These are phyloP conservation scores for Pezizomycotina sp. DNA, from an alignment of 2,329 filamentous ascomycete species.

Conservation along the genomic window DNA sequence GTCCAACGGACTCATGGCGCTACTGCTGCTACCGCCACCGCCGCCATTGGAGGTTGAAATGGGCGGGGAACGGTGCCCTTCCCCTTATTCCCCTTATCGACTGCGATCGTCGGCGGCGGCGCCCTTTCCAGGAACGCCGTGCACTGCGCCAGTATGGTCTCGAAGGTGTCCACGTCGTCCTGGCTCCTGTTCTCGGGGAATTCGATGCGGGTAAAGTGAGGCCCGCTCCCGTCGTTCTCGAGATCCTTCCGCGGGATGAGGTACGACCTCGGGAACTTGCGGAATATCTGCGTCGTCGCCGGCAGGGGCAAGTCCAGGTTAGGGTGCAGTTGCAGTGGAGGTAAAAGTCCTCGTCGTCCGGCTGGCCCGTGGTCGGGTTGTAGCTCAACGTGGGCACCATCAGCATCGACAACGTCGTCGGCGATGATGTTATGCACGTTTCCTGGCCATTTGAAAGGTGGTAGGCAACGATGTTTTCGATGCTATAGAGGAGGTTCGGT, in stretches of 20 bases:
- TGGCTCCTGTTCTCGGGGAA: slow-evolving; percentile 66
- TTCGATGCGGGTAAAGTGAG: slow-evolving; percentile 83
- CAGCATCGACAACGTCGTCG: slow-evolving; percentile 71
- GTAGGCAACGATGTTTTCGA: slow-evolving; percentile 78
- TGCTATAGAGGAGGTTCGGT: slow-evolving; percentile 50
- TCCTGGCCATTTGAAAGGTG: slow-evolving; percentile 81
- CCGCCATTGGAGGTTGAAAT: no score
- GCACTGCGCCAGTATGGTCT: slow-evolving; percentile 94
- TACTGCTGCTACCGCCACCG: no score
- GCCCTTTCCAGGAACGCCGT: slow-evolving; percentile 85
- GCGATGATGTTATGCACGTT: slow-evolving; percentile 61
- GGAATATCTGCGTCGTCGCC: slow-evolving; percentile 92
- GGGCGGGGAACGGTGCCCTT: slow-evolving; percentile 5
- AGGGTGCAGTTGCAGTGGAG: slow-evolving; percentile 84
- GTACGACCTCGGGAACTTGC: slow-evolving; percentile 83
- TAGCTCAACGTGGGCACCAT: slow-evolving; percentile 80
- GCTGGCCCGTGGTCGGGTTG: slow-evolving; percentile 38
- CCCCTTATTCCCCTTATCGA: slow-evolving; percentile 26
- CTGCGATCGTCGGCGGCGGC: slow-evolving; percentile 38
- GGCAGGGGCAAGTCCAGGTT: slow-evolving; percentile 87
- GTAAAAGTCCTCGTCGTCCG: slow-evolving; percentile 78
- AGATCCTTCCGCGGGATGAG: slow-evolving; percentile 91
- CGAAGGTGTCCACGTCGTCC: slow-evolving; percentile 89
- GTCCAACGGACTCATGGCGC: no score
- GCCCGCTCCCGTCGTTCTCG: slow-evolving; percentile 52